A percentile compares a stretch with the other conserved stretches of the same genome.
phyloP scores from a whole-genome alignment of 179 eudicot genomes.

The Carnegiea gigantea region DNA sequence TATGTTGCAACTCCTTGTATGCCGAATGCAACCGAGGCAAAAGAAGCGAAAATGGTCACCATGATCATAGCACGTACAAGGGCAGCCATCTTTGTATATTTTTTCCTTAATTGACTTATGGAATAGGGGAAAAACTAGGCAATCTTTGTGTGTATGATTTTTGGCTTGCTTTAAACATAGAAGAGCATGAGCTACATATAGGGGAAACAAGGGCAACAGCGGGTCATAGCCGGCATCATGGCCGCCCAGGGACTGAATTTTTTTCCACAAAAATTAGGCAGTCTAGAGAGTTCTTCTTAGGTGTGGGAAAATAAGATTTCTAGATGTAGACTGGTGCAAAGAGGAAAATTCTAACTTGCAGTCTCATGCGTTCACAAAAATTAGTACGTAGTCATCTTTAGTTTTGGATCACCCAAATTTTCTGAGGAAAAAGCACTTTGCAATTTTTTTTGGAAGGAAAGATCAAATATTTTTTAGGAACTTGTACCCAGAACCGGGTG shows the following conservation, averaged over 20 bases:
- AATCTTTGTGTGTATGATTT: neutral
- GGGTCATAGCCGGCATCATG: neutral
- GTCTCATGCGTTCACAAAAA: too few species aligned
- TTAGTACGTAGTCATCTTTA: too few species aligned
- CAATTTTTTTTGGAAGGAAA: too few species aligned
- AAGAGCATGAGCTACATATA: neutral
- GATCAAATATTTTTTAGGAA: too few species aligned
- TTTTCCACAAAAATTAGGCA: neutral
- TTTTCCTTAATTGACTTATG: neutral
- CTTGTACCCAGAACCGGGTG: too few species aligned
- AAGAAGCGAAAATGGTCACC: conserved; percentile 10
- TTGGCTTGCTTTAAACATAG: neutral
- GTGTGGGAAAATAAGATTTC: neutral
- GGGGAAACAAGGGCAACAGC: neutral
- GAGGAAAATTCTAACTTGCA: too few species aligned
- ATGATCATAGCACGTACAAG: conserved; percentile 13
- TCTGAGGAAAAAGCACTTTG: too few species aligned
- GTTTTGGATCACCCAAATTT: too few species aligned
- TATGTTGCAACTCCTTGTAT: conserved; percentile 34
- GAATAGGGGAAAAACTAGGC: neutral
- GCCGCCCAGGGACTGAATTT: neutral
- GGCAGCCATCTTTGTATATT: conserved; percentile 11
- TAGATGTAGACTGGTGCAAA: too few species aligned
- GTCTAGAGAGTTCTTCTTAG: neutral
- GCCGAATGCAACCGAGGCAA: conserved; percentile 21